These are phyloP conservation scores for Sesbania bispinosa DNA, from an alignment of 306 rosid species.

Conservation along the genomic window DNA sequence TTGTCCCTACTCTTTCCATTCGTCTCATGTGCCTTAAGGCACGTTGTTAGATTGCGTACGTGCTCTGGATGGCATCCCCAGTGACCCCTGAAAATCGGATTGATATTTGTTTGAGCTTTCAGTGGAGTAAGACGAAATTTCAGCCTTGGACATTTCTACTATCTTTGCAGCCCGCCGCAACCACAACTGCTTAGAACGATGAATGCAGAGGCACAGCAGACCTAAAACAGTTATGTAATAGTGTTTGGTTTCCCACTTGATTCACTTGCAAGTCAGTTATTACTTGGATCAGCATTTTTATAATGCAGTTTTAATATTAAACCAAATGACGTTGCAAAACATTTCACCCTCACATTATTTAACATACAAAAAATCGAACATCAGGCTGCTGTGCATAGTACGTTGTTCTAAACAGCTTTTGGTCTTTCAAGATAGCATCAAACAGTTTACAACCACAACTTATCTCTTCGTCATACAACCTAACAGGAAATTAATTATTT, in stretches of 20 bases:
- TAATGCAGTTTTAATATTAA: too few species aligned
- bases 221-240: neutral
- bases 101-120: neutral
- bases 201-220: neutral
- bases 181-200: neutral
- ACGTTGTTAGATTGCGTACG: neutral
- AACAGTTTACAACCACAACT: neutral
- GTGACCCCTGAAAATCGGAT: neutral
- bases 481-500: slow-evolving; percentile 26
- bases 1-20: neutral
- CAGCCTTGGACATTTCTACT: neutral
- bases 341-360: neutral
- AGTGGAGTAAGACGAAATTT: neutral
- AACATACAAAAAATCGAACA: neutral
- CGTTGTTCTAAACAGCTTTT: neutral
- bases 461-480: neutral
- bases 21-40: neutral
- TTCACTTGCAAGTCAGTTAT: too few species aligned
- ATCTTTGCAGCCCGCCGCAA: neutral
- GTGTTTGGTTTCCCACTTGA: too few species aligned
- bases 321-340: neutral
- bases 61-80: neutral
- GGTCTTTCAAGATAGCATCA: neutral
- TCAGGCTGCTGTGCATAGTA: neutral
- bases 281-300: too few species aligned